Conservation (phyloP, 306 rosid species). For the Cotoneaster glaucophyllus region DNA sequence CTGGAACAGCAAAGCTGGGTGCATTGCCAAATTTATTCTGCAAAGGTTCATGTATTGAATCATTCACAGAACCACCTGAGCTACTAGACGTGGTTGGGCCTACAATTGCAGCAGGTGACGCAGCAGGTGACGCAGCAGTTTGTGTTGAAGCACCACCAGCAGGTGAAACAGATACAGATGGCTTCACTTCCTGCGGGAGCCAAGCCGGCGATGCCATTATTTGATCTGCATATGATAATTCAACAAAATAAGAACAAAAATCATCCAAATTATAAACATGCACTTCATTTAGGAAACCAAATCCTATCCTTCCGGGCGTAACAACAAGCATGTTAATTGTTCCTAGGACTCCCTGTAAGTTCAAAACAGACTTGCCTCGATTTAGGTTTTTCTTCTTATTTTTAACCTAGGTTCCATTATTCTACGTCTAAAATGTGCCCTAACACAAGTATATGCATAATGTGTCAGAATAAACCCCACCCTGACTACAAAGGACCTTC, state of each 20-base stretch:
- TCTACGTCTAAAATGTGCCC: neutral
- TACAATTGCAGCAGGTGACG: neutral
- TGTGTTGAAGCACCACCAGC: neutral
- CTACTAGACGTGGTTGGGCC: neutral
- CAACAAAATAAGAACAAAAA: neutral
- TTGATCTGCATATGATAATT: constrained; percentile 19
- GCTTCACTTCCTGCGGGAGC: constrained; percentile 34
- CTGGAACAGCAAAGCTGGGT: constrained; percentile 21
- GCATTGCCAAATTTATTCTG: constrained; percentile 7
- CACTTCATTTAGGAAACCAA: neutral
- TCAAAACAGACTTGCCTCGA: neutral
- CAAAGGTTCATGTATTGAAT: constrained; percentile 6
- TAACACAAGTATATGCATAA: neutral
- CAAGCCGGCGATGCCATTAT: constrained; percentile 50
- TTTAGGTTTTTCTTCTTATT: neutral
- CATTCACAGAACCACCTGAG: neutral
- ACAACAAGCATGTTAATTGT: neutral
- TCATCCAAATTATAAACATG: neutral
- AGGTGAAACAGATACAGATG: constrained; percentile 5
- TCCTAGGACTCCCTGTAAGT: neutral
- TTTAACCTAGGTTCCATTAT: neutral
- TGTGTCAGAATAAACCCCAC: neutral
- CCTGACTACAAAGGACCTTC: neutral
- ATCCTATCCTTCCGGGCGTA: neutral
- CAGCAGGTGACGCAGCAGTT: neutral